Conservation (phyloP, 2,329 filamentous ascomycete genomes). For the Colletotrichum chlorophyti region DNA sequence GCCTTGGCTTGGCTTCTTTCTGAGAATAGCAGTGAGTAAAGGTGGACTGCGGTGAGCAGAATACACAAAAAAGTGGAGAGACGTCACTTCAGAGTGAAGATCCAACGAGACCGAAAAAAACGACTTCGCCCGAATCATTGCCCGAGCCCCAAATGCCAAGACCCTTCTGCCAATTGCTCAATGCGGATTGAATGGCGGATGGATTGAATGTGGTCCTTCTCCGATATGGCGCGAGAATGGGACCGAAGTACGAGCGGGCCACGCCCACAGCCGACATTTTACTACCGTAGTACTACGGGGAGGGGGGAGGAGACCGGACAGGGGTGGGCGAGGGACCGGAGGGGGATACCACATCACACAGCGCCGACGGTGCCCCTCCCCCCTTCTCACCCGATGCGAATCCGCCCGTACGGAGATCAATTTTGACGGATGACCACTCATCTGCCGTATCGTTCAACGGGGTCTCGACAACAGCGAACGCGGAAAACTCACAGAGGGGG, state of each 20-base stretch:
- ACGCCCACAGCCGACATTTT: too few species aligned
- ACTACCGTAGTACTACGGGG: too few species aligned
- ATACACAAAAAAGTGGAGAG: constrained; percentile 10
- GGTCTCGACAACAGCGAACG: too few species aligned
- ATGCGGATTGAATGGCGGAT: constrained; percentile 4
- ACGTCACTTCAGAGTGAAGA: background rate
- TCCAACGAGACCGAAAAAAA: constrained; percentile 2
- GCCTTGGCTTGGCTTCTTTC: background rate
- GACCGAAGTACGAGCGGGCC: constrained; percentile 19
- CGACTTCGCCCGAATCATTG: constrained; percentile 4
- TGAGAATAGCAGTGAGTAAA: background rate
- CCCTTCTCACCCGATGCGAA: too few species aligned
- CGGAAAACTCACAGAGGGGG: background rate
- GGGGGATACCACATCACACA: too few species aligned
- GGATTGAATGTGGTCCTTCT: constrained; percentile 12
- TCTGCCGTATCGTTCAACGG: too few species aligned
- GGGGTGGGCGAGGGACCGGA: too few species aligned
- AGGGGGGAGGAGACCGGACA: too few species aligned
- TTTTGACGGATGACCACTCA: too few species aligned
- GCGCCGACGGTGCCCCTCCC: too few species aligned
- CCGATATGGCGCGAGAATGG: constrained; percentile 21
- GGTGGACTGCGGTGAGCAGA: background rate
- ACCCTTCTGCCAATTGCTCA: constrained; percentile 2
- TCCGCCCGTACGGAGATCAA: too few species aligned
- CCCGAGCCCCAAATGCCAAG: constrained; percentile 18